Evolutionary conservation across 2,329 filamentous ascomycete species (phyloP).

Genomic region (Neoscytalidium dimidiatum): DNA sequence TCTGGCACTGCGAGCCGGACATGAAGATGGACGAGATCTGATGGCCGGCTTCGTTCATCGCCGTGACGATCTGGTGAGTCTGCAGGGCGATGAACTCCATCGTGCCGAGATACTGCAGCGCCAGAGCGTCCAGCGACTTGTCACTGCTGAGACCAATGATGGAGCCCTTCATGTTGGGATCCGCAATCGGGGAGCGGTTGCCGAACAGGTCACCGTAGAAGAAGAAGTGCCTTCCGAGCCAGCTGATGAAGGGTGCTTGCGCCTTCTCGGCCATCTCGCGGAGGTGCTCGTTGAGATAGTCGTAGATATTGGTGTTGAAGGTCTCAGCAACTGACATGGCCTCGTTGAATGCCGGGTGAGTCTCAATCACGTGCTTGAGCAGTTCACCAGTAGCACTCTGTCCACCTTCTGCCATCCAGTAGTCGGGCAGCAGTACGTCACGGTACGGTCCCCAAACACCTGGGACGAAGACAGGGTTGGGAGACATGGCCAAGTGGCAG

Average conservation of each 20-base stretch:
- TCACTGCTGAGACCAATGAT: constrained; percentile 86
- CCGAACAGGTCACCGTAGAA: constrained; percentile 98
- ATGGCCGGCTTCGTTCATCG: constrained; percentile 91
- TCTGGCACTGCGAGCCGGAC: constrained; percentile 97
- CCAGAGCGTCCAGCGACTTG: constrained; percentile 82
- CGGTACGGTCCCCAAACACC: constrained; percentile 98
- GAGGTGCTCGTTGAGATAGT: constrained; percentile 88
- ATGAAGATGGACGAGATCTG: constrained; percentile 93
- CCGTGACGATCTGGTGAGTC: constrained; percentile 90
- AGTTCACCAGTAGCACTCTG: constrained; percentile 96
- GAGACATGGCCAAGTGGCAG: constrained; percentile 95
- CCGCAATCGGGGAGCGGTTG: constrained; percentile 91
- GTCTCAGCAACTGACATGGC: constrained; percentile 77
- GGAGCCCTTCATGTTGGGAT: constrained; percentile 88
- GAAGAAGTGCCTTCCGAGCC: constrained; percentile 91
- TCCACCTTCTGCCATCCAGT: constrained; percentile 96
- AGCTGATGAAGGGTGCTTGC: constrained; percentile 75
- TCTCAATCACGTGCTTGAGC: constrained; percentile 91
- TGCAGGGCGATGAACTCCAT: constrained; percentile 99
- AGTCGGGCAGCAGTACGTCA: constrained; percentile 86
- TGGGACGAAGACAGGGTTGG: constrained; percentile 86
- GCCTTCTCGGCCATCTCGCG: constrained; percentile 70
- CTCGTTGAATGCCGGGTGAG: constrained; percentile 85
- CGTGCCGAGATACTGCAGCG: constrained; percentile 89
- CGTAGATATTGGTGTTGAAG: constrained; percentile 87